Conservation (phyloP, 306 rosid genomes). For the Urtica urens region DNA sequence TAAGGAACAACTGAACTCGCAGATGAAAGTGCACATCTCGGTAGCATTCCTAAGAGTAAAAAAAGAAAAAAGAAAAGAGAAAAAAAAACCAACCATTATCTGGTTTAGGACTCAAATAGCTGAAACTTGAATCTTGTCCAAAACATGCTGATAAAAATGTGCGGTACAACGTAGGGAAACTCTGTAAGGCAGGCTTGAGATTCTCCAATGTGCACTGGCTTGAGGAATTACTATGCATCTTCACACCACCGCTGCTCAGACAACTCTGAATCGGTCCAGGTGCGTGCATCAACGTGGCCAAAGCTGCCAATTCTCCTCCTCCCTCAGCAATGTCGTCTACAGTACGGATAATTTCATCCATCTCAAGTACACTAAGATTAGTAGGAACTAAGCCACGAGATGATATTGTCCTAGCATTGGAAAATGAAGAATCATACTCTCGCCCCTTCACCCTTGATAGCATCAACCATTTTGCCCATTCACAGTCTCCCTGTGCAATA, state of each 20-base stretch:
- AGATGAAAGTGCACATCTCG: constrained; percentile 1
- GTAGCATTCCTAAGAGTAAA: not conserved
- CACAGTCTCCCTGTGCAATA: constrained; percentile 64
- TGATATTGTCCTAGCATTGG: constrained; percentile 70
- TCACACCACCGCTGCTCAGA: constrained; percentile 72
- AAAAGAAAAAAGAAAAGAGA: no score
- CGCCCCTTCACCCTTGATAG: constrained; percentile 68
- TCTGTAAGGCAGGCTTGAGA: constrained; percentile 73
- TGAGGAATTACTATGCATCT: constrained; percentile 60
- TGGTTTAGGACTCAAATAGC: constrained; percentile 39
- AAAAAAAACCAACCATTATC: constrained; percentile 54
- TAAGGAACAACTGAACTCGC: constrained; percentile 2
- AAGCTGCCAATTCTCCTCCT: constrained; percentile 92
- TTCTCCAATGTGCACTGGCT: constrained; percentile 94
- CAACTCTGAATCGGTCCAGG: constrained; percentile 68
- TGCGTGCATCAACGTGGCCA: constrained; percentile 87
- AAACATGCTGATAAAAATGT: constrained; percentile 67
- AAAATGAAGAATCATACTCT: constrained; percentile 79
- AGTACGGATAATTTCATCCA: constrained; percentile 74
- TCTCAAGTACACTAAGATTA: constrained; percentile 50
- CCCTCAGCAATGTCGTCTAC: constrained; percentile 99
- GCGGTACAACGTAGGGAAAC: constrained; percentile 79
- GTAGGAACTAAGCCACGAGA: constrained; percentile 47
- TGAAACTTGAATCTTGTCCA: constrained; percentile 56
- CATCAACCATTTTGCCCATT: constrained; percentile 92